Base-by-base conservation (phyloP, 2,329 filamentous ascomycete species). In the Triangularia verruculosa region DNA sequence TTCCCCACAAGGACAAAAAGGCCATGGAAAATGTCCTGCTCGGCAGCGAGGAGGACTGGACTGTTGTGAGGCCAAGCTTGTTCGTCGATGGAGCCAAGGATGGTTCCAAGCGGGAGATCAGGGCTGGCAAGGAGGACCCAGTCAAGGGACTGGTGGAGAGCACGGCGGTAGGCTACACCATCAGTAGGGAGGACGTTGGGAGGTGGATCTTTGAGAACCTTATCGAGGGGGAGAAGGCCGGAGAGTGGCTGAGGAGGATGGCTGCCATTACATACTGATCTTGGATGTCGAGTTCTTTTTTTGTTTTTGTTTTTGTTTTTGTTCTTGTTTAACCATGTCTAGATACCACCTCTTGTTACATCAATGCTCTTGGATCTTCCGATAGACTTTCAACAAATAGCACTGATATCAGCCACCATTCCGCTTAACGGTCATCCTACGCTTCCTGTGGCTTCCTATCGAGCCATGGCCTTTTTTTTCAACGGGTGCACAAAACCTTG, bases 131-230 rank as follows among this genome's bases (percentile, higher is more conserved):
- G 1, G 79, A 80, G 65, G 77, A 80, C 47, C 72, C 72, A 0
- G 70, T 70, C 53, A 67, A 53, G 0, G 57, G 53, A 11, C 58
- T 64, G 12, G 57, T 70, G 13, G 75, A 79, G 69, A 74, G 71
- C 0, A 65, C 70, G 34, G 78, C 73, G 2, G 69, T 82, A 3
- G 82, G 82, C 4, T 83, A 82, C 61, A 76, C 73, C 1, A 82
- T 84, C 55, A 77, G 75, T 7, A 70, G 80, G 34, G 78, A 79
- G 64, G 82, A 83, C 64, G 75, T 78, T 2, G 82, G 82, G 0
- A 72, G 69, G 61, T 84, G 81, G 79, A 73, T 83, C 8, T 80
- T 76, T 24, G 71, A 80, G 55, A 24, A 59, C 9, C 12, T 59
- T 22, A 30, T 59, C 24, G 34, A 22, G 9, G 34, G 39, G 5